phyloP scores from a whole-genome alignment of 768 basidiomycete species.

The Xerocomus spinulosus region DNA sequence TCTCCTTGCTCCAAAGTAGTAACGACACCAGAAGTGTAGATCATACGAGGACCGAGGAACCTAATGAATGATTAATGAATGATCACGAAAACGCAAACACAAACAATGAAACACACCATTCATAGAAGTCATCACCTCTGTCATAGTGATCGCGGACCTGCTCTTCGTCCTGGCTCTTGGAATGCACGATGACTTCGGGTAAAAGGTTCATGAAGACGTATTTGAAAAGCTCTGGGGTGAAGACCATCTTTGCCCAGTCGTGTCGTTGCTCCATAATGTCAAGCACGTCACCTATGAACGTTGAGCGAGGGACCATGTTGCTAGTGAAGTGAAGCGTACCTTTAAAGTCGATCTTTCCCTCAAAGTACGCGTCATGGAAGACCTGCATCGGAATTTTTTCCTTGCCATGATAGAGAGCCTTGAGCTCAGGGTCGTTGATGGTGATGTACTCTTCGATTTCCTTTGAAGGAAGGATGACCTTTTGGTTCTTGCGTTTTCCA shows the following conservation, averaged over 20 bases:
- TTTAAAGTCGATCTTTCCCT: conserved; percentile 93
- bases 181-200: conserved; percentile 92
- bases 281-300: conserved; percentile 73
- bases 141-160: conserved; percentile 97
- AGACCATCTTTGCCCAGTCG: conserved; percentile 91
- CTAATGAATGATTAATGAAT: conserved; percentile 29
- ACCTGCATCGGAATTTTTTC: conserved; percentile 96
- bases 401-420: conserved; percentile 72
- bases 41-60: conserved; percentile 95
- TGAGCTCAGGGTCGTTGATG: conserved; percentile 80
- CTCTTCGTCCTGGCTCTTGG: conserved; percentile 87
- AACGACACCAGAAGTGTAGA: conserved; percentile 94
- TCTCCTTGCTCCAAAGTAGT: conserved; percentile 64
- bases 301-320: not conserved
- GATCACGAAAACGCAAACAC: not conserved
- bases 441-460: conserved; percentile 88
- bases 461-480: conserved; percentile 79
- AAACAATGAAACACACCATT: conserved; percentile 44
- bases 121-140: conserved; percentile 95
- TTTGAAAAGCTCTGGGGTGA: conserved; percentile 90
- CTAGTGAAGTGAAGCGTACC: conserved; percentile 42
- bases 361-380: conserved; percentile 97
- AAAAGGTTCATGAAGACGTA: conserved; percentile 84
- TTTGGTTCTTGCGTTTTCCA: conserved; percentile 77
- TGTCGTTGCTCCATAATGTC: conserved; percentile 92